Conservation (phyloP, 108 stramenopile genomes). For the Discostella pseudostelligera region DNA sequence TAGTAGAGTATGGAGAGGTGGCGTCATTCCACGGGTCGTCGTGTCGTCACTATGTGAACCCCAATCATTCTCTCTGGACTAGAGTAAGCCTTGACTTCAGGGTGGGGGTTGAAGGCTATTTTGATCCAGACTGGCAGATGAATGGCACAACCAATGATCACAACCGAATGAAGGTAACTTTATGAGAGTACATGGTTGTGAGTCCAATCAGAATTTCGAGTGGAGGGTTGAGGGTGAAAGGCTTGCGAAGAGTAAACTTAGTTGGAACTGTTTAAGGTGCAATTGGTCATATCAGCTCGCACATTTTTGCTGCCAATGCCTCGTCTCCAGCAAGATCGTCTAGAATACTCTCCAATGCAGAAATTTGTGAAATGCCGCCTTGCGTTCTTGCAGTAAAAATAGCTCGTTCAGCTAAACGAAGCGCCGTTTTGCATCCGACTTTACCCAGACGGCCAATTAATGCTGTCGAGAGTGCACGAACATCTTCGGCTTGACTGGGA, state of each 20-base stretch:
- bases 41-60: slow-evolving; percentile 77
- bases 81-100: slow-evolving; percentile 86
- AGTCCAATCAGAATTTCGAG: too few relatives aligned
- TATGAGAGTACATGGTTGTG: slow-evolving; percentile 29
- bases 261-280: too few relatives aligned
- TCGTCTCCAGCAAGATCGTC: slow-evolving; percentile 62
- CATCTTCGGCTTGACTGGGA: slow-evolving; percentile 22
- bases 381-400: slow-evolving; percentile 41
- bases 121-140: slow-evolving; percentile 88
- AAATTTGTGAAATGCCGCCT: slow-evolving; percentile 16
- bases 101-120: slow-evolving; percentile 82
- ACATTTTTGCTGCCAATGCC: slow-evolving; percentile 42
- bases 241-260: too few relatives aligned
- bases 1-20: slow-evolving; percentile 60
- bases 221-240: too few relatives aligned
- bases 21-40: slow-evolving; percentile 83
- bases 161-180: slow-evolving; percentile 53
- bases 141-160: slow-evolving; percentile 85
- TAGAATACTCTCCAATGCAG: slow-evolving; percentile 49
- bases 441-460: slow-evolving; percentile 46
- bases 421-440: slow-evolving; percentile 71
- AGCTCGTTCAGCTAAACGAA: slow-evolving; percentile 64
- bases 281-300: slow-evolving; percentile 37
- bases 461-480: slow-evolving; percentile 46
- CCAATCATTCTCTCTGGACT: slow-evolving; percentile 67